Evolutionary conservation across 73 alveolate species (phyloP).

Genomic region (Blepharisma japonicum): DNA sequence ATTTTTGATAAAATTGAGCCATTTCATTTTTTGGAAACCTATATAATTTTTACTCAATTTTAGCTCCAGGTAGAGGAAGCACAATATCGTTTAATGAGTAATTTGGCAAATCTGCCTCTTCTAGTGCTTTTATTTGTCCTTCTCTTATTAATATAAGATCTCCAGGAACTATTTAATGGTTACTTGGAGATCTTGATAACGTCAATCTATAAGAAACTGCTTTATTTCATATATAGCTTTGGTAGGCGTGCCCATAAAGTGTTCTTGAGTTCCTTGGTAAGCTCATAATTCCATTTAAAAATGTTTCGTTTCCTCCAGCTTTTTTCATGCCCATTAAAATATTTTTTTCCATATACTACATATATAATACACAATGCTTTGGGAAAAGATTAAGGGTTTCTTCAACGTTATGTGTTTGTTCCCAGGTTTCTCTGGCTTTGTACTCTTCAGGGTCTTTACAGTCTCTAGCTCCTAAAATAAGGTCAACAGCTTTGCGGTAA

Average conservation of each 20-base stretch:
- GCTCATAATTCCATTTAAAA: conserved; percentile 57
- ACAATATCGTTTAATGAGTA: conserved; percentile 83
- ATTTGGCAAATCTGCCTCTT: conserved; percentile 62
- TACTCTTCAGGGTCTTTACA: conserved; percentile 31
- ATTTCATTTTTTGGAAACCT: conserved; percentile 46
- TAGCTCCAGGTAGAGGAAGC: conserved; percentile 91
- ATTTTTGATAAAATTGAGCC: conserved; percentile 52
- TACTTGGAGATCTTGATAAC: conserved; percentile 65
- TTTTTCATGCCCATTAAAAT: conserved; percentile 60
- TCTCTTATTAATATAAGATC: conserved; percentile 84
- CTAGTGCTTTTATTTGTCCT: conserved; percentile 48
- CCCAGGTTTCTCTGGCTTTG: conserved; percentile 33
- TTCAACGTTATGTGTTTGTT: conserved; percentile 53
- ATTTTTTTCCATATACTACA: conserved; percentile 65
- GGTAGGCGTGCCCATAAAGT: conserved; percentile 94
- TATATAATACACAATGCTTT: conserved; percentile 53
- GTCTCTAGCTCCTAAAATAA: conserved; percentile 27
- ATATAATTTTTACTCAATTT: conserved; percentile 71
- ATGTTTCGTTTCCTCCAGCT: conserved; percentile 66
- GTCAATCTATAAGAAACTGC: conserved; percentile 82
- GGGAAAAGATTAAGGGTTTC: conserved; percentile 49
- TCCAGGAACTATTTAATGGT: conserved; percentile 65
- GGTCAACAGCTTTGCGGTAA: conserved; percentile 53
- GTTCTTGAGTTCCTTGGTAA: conserved; percentile 68
- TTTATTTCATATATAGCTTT: conserved; percentile 94